phyloP scores from a whole-genome alignment of 1,284 basidiomycete species.

The Anthracocystis setariae region DNA sequence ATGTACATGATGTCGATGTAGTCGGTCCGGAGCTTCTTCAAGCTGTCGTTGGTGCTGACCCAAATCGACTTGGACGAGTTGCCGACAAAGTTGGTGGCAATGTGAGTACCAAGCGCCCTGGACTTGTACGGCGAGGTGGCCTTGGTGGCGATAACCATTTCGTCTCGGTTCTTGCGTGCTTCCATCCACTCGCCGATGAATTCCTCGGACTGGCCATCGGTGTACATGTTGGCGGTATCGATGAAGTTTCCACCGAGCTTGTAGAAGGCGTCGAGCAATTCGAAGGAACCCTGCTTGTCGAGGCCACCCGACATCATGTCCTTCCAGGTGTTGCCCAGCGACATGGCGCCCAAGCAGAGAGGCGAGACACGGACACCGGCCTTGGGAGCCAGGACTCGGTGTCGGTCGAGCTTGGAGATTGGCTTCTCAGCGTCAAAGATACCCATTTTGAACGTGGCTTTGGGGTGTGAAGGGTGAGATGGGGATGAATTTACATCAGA shows the following conservation, averaged over 20 bases:
- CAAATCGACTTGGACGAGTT: constrained; percentile 67
- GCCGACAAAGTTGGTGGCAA: constrained; percentile 70
- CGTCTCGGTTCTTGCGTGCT: constrained; percentile 71
- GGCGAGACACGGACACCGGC: constrained; percentile 71
- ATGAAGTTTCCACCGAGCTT: constrained; percentile 71
- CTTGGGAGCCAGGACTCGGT: constrained; percentile 70
- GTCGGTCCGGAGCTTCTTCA: constrained; percentile 73
- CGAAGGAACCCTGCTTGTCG: constrained; percentile 42
- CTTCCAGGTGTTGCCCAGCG: constrained; percentile 71
- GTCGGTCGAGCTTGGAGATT: constrained; percentile 57
- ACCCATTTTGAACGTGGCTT: constrained; percentile 16
- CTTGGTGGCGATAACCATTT: constrained; percentile 73
- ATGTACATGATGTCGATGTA: constrained; percentile 72
- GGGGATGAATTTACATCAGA: too few relatives aligned
- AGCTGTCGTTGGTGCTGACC: constrained; percentile 65
- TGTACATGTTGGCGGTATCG: constrained; percentile 72
- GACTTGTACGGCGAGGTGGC: constrained; percentile 68
- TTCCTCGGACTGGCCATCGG: constrained; percentile 72
- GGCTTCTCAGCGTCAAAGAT: constrained; percentile 43
- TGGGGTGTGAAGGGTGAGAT: neutral
- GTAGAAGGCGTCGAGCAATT: constrained; percentile 51
- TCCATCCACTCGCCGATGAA: constrained; percentile 75
- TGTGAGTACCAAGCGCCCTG: constrained; percentile 41
- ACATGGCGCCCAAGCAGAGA: constrained; percentile 72
- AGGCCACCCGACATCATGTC: constrained; percentile 43